Base-by-base conservation (phyloP, 164 flowering plant genomes). In the Cinnamomum chago region DNA sequence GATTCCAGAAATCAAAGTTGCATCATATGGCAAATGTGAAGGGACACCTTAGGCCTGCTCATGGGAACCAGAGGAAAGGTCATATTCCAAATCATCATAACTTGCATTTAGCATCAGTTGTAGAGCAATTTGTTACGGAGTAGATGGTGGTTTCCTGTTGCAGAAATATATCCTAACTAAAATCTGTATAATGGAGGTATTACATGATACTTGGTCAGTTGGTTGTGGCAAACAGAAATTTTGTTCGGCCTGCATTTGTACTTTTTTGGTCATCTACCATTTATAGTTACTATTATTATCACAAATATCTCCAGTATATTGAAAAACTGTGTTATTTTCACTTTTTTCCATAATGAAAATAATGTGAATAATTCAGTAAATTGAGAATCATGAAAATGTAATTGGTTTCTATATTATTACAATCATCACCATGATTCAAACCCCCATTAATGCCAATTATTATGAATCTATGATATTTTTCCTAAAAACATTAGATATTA, bases 1-100 rank as follows among this genome's bases (percentile, higher is more conserved):
- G 69, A 67, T 67, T 67, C 69, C 69, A 67, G 47, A 67, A 67
- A 67, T 33, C 69, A 27, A 33, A 17, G n/a, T 67, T 67, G 28
- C 69, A 67, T 28, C 28, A 33, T 2, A 28, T 67, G 69, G 4
- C 69, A 28, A 67, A 67, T 67, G 69, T 10, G 2, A 67, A 17
- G 69, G 69, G 22, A 67, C 28, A 33, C n/a, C 28, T 67, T 18
- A 33, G n/a, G n/a, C 47, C 17, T 6, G 17, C 69, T 67, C 2
- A 20, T 18, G 47, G 47, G 35, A 67, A 67, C 40, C 35, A 35
- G n/a, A 35, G 23, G 33, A 67, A 67, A 67, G 69, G 69, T 67
- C 40, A 33, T 67, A 20, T 30, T 12, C 28, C 69, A 15, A 35
- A 28, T 23, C 67, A 64, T 67, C 17, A 15, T 67, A 67, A 28